A percentile compares a stretch with the other conserved stretches of the same genome.
These are phyloP conservation scores for Boletus sp. DNA, from an alignment of 768 basidiomycete species.

Conservation along the genomic window DNA sequence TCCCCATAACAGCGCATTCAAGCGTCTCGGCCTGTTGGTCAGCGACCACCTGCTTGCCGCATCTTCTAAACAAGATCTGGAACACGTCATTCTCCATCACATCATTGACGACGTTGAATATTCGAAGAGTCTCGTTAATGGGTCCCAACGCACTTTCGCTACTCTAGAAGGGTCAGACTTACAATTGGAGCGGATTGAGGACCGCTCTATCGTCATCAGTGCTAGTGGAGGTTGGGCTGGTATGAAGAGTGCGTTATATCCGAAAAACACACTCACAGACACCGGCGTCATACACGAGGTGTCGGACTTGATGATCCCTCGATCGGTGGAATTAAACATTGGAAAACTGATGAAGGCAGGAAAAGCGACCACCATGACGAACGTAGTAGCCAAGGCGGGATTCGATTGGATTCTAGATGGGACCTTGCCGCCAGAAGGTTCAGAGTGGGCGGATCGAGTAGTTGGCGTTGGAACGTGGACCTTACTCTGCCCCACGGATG, in stretches of 20 bases:
- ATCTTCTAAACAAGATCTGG: constrained; percentile 74
- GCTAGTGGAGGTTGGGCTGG: constrained; percentile 79
- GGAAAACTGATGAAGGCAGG: constrained; percentile 91
- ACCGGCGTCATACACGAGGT: constrained; percentile 92
- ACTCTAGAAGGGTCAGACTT: constrained; percentile 87
- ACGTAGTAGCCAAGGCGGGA: constrained; percentile 77
- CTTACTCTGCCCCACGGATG: constrained; percentile 85
- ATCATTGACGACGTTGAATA: constrained; percentile 76
- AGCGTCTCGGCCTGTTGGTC: constrained; percentile 76
- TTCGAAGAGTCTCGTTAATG: constrained; percentile 52
- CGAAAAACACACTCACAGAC: constrained; percentile 70
- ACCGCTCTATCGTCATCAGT: constrained; percentile 44
- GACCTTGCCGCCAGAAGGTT: constrained; percentile 67
- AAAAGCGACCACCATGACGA: constrained; percentile 85
- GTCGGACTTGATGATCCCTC: constrained; percentile 80
- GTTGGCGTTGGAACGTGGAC: constrained; percentile 70
- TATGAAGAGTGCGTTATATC: constrained; percentile 56
- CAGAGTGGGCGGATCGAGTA: constrained; percentile 55
- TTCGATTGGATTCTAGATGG: constrained; percentile 92
- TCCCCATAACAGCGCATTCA: constrained; percentile 88
- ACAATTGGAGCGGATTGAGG: constrained; percentile 60
- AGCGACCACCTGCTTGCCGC: constrained; percentile 82
- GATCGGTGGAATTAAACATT: constrained; percentile 79
- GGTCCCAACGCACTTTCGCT: constrained; percentile 67
- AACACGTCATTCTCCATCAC: constrained; percentile 86